Evolutionary conservation across 495 filamentous ascomycete genomes (phyloP).

Genomic region (Hypoxylon intermedium): DNA sequence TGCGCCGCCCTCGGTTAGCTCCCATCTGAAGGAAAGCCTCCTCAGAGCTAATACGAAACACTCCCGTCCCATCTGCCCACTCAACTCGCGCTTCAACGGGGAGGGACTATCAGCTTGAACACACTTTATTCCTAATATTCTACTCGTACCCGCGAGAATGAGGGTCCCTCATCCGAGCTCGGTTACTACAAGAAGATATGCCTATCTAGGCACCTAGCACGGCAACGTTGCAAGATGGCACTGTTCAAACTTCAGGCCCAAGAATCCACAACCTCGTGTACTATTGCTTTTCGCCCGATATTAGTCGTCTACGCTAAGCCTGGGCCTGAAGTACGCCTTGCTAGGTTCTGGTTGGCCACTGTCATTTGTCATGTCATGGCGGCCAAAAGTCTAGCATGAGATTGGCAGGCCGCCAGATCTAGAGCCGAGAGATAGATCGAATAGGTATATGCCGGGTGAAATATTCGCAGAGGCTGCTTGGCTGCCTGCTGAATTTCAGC

Average conservation of each 20-base stretch:
- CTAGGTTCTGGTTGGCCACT: not conserved
- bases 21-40: not conserved
- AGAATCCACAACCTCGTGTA: not conserved
- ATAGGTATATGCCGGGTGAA: not conserved
- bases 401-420: no score
- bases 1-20: constrained; percentile 24
- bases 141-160: no score
- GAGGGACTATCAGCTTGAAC: no score
- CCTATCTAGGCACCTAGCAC: no score
- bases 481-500: constrained; percentile 18
- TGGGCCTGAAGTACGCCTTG: not conserved
- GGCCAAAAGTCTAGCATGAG: not conserved
- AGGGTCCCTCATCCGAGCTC: no score
- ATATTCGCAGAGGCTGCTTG: constrained; percentile 11
- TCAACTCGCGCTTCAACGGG: not conserved
- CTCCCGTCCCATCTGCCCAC: no score
- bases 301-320: not conserved
- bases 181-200: no score
- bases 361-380: no score
- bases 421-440: not conserved
- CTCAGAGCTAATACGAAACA: no score
- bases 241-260: no score
- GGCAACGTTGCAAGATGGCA: no score
- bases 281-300: not conserved
- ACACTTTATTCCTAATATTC: no score